These are phyloP conservation scores for Flaveria linearis DNA, from an alignment of 129 eudicot genomes.

Conservation along the genomic window DNA sequence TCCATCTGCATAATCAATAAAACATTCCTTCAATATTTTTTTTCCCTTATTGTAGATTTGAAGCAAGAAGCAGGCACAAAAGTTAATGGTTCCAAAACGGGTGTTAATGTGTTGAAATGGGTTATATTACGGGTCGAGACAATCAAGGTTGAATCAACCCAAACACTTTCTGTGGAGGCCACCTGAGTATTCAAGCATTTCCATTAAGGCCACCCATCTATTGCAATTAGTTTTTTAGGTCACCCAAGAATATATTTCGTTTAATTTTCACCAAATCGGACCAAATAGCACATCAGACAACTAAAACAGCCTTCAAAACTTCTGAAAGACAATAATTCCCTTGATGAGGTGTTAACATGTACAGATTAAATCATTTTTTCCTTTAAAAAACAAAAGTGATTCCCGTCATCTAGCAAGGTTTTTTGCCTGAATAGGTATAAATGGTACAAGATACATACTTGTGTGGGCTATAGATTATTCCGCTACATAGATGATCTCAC, in stretches of 20 bases:
- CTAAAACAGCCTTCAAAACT: neutral
- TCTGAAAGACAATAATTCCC: neutral
- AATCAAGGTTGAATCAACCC: neutral
- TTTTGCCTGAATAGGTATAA: neutral
- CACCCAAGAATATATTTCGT: neutral
- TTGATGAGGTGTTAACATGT: neutral
- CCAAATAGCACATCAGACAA: neutral
- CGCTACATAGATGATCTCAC: neutral
- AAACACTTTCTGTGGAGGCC: neutral
- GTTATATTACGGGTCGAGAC: neutral
- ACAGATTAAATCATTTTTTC: neutral
- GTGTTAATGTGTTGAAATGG: neutral
- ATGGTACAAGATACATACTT: neutral
- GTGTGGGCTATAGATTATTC: neutral
- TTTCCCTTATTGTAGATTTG: neutral
- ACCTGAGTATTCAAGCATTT: neutral
- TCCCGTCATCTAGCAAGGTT: neutral
- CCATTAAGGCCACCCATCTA: constrained; percentile 3
- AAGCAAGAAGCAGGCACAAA: neutral
- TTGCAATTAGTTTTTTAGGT: neutral
- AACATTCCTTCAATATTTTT: constrained; percentile 20
- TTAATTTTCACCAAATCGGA: neutral
- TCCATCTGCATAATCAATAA: constrained; percentile 68
- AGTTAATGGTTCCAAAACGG: neutral
- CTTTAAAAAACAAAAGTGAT: neutral